These are phyloP conservation scores for Rhazya stricta DNA, from an alignment of 257 asterid species.

Conservation along the genomic window DNA sequence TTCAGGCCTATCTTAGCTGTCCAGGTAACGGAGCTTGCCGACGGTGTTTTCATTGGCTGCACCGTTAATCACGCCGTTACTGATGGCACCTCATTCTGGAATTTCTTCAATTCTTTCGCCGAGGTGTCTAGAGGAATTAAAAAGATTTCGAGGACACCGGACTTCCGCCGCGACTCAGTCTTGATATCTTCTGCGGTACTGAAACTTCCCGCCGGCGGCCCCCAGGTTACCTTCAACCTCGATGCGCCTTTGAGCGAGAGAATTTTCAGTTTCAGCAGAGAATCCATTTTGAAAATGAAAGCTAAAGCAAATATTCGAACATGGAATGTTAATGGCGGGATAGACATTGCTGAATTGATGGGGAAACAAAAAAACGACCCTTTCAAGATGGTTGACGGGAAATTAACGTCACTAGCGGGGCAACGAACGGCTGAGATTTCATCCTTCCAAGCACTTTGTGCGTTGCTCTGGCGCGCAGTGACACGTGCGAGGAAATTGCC, in stretches of 20 bases:
- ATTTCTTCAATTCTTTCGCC: slow-evolving; percentile 59
- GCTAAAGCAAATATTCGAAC: slow-evolving; percentile 34
- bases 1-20: slow-evolving; percentile 48
- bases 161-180: slow-evolving; percentile 54
- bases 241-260: slow-evolving; percentile 59
- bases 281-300: slow-evolving; percentile 52
- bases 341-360: slow-evolving; percentile 48
- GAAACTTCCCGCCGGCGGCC: slow-evolving; percentile 48
- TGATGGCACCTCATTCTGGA: slow-evolving; percentile 67
- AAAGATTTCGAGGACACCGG: slow-evolving; percentile 43
- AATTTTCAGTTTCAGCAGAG: slow-evolving; percentile 59
- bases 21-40: slow-evolving; percentile 62
- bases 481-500: slow-evolving; percentile 37
- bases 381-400: slow-evolving; percentile 20
- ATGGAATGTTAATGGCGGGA: slow-evolving; percentile 25
- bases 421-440: slow-evolving; percentile 33
- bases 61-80: slow-evolving; percentile 61
- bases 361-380: slow-evolving; percentile 56
- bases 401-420: slow-evolving; percentile 32
- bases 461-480: slow-evolving; percentile 40
- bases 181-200: slow-evolving; percentile 56
- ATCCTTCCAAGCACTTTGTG: slow-evolving; percentile 35
- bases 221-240: slow-evolving; percentile 39
- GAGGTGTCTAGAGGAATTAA: slow-evolving; percentile 44
- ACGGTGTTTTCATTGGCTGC: slow-evolving; percentile 64